Evolutionary conservation across 768 basidiomycete genomes (phyloP).

Genomic region (Lentinula sp.): DNA sequence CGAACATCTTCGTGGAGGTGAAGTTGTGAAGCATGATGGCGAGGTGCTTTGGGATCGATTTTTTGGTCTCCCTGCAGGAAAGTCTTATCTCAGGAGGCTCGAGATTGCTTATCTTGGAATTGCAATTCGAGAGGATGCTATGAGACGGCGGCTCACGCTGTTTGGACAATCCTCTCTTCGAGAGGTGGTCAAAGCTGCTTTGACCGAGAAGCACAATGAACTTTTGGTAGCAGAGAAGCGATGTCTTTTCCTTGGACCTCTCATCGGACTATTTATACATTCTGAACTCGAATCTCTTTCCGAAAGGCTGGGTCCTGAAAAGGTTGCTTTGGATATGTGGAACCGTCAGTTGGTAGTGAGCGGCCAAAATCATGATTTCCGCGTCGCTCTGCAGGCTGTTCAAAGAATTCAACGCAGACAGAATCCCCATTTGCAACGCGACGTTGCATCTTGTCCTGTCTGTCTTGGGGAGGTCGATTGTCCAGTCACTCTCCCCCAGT

Average conservation of each 20-base stretch:
- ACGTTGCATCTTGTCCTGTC: constrained; percentile 49
- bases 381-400: constrained; percentile 36
- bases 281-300: constrained; percentile 41
- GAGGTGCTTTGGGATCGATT: constrained; percentile 62
- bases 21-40: constrained; percentile 45
- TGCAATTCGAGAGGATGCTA: constrained; percentile 33
- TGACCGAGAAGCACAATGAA: constrained; percentile 40
- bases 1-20: constrained; percentile 58
- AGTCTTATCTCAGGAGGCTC: constrained; percentile 37
- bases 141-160: constrained; percentile 42
- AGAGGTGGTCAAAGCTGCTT: constrained; percentile 29
- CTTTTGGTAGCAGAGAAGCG: constrained; percentile 35
- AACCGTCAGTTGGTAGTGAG: constrained; percentile 42
- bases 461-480: constrained; percentile 53
- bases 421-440: constrained; percentile 14
- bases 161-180: constrained; percentile 45
- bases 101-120: constrained; percentile 32
- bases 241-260: constrained; percentile 39
- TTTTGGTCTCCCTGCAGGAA: constrained; percentile 40
- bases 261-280: constrained; percentile 41
- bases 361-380: constrained; percentile 43
- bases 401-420: constrained; percentile 22
- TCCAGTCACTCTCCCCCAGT: constrained; percentile 46
- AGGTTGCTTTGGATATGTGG: constrained; percentile 42
- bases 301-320: constrained; percentile 48